Base-by-base conservation (phyloP, 495 filamentous ascomycete genomes). In the Penicillium bovifimosum region DNA sequence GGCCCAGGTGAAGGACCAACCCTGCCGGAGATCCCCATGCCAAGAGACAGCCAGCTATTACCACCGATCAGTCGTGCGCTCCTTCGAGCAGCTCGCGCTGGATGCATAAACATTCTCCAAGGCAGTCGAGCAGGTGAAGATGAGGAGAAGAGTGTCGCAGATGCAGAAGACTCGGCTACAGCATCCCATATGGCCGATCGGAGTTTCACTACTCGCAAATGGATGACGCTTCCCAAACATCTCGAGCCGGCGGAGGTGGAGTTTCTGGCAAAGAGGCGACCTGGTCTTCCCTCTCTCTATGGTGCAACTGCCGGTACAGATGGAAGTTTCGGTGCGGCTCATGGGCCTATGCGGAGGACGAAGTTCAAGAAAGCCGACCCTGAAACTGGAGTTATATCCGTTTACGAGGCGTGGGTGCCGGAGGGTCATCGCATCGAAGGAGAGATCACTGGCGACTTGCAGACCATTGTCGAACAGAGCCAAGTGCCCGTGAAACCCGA, bases 251-350 rank as follows among this genome's bases (percentile, higher is more conserved):
- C 86, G 0, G 84, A 88, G 38, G 70, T 84, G 3, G 90, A 95
- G 38, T 93, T 89, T 58, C 72, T 98, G 17, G 93, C 91, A 0
- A 95, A 96, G 69, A 76, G 91, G 42, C 81, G 90, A 55, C 90
- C 88, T 60, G 88, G 87, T n/a, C 67, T 88, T 16, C 74, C 76
- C 9, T 78, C 76, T 17, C 60, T 79, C 8, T 81, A 83, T 56
- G 74, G 73, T 3, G 69, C 66, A 11, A 59, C 78, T 33, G 73
- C 74, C 13, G 62, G 75, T 41, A 65, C 69, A 6, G 76, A 78
- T 10, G 73, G 67, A 32, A 53, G 69, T 6, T 69, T 64, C 16
- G 34, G 34, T 13, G 71, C 74, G 11, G 65, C 74, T 11, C 59
- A 74, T 10, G 59, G 65, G 20, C 68, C 67, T 7, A 86, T 91